A percentile compares a stretch with the other conserved stretches of the same genome.
Conservation (phyloP, 23 red algal species). For the Rhodosorus marinus region DNA sequence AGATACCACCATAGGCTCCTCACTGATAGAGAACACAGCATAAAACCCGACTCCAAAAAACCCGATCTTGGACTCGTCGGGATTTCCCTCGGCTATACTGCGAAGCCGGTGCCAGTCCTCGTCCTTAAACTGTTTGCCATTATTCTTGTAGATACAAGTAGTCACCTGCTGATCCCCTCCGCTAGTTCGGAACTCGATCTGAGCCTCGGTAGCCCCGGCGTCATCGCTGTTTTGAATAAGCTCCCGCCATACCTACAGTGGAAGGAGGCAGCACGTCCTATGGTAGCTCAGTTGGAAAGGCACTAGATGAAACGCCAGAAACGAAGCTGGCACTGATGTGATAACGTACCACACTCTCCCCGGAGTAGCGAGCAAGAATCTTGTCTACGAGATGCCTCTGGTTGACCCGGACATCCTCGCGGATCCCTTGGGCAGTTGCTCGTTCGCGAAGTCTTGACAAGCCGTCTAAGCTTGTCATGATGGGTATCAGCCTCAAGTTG, state of each 20-base stretch:
- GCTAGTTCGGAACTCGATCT: constrained; percentile 18
- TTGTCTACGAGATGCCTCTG: constrained; percentile 35
- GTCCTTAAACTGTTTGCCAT: constrained; percentile 27
- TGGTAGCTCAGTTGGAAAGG: constrained; percentile 43
- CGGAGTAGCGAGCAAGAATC: background rate
- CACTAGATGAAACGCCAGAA: constrained; percentile 10
- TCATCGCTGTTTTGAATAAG: constrained; percentile 54
- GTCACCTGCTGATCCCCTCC: constrained; percentile 11
- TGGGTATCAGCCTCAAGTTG: no score
- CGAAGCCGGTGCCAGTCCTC: constrained; percentile 30
- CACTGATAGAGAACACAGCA: background rate
- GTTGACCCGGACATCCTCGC: constrained; percentile 30
- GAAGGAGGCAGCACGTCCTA: no score
- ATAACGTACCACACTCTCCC: background rate
- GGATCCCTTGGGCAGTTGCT: no score
- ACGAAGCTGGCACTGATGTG: background rate
- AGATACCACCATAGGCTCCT: background rate
- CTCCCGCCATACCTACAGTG: constrained; percentile 35
- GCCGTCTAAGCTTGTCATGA: no score
- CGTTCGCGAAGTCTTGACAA: no score
- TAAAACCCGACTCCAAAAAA: background rate
- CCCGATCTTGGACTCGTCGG: constrained; percentile 1
- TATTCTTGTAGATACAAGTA: constrained; percentile 25
- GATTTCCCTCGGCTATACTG: constrained; percentile 53
- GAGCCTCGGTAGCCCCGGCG: constrained; percentile 19